Percentiles rank a stretch among this genome's conserved stretches.
These are phyloP conservation scores for Trichoderma hamatum DNA, from an alignment of 2,329 filamentous ascomycete species.

Conservation along the genomic window DNA sequence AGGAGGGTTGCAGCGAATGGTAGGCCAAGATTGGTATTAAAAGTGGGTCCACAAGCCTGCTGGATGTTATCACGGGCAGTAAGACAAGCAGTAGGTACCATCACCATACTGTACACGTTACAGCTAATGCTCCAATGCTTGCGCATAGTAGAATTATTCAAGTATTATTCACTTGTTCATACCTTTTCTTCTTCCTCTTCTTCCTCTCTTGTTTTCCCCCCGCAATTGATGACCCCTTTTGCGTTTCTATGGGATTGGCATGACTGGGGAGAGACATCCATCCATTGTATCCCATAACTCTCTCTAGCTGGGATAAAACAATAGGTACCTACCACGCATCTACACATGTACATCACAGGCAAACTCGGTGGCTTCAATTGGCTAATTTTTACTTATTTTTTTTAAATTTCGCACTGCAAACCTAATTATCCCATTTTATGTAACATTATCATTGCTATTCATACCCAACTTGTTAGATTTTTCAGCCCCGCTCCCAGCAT, in stretches of 20 bases:
- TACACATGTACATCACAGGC: neutral
- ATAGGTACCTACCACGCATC: neutral
- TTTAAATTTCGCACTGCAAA: constrained; percentile 8
- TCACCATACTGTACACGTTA: neutral
- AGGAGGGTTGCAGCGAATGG: constrained; percentile 35
- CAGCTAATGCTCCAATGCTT: neutral
- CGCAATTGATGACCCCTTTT: neutral
- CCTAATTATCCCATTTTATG: constrained; percentile 24
- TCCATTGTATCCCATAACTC: neutral
- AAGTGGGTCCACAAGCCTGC: constrained; percentile 30
- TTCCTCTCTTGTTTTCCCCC: neutral
- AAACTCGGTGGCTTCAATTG: neutral
- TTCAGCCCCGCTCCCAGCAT: neutral
- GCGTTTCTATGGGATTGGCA: neutral
- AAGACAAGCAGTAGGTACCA: neutral
- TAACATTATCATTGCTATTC: constrained; percentile 24
- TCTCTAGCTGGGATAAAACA: neutral
- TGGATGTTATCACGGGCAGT: neutral
- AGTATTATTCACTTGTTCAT: neutral
- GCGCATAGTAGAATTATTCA: neutral
- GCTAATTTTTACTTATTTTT: constrained; percentile 11
- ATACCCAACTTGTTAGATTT: constrained; percentile 22
- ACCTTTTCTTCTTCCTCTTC: too few species aligned
- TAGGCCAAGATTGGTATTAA: neutral
- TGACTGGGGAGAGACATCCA: neutral